Base-by-base conservation (phyloP, 2,329 filamentous ascomycete species). In the Aspergillus sp. region DNA sequence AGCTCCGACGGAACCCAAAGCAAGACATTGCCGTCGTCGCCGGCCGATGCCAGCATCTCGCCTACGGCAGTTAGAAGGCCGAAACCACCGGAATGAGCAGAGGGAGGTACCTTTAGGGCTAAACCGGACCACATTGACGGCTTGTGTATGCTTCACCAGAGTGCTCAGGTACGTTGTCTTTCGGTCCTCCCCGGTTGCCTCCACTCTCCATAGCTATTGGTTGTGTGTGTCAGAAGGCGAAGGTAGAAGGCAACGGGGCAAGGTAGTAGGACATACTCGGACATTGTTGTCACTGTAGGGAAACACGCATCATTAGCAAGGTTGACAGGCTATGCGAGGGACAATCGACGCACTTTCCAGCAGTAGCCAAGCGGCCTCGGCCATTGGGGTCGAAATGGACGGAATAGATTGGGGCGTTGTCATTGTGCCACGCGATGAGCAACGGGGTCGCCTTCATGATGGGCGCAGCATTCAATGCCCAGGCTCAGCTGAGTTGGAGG, bases 401-500 rank as follows among this genome's bases (percentile, higher is more conserved):
- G 26, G 89, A 95, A 67, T 96, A 98, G 58, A 98, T 88, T 37
- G 91, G 91, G 51, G 85, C 79, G 66, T 93, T 94, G 57, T 94
- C 85, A 62, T 95, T 85, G 65, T 98, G 93, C 91, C 91, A 98
- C 70, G 93, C 86, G 66, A 98, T 89, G 57, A 96, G 89, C 49
- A 98, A 74, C 50, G 91, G 89, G 55, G 86, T 81, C 57, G 86
- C 88, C 75, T 93, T 96, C 91, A 98, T 98, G 58, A 61, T 55
- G 54, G 45, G 39, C 44, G 44, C 41, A 43, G 38, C 40, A 51
- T 50, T 51, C 52, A 46, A 43, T 37, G 44, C 41, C 37, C 27
- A 33, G 22, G 37, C 40, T 33, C 28, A 26, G 22, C 26, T 24
- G 20, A 26, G 24, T 22, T 8, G 30, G 25, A 22, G 10, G 19